These are phyloP conservation scores for Saturnispora sanitii DNA, from an alignment of 805 yeast genomes.

Conservation along the genomic window DNA sequence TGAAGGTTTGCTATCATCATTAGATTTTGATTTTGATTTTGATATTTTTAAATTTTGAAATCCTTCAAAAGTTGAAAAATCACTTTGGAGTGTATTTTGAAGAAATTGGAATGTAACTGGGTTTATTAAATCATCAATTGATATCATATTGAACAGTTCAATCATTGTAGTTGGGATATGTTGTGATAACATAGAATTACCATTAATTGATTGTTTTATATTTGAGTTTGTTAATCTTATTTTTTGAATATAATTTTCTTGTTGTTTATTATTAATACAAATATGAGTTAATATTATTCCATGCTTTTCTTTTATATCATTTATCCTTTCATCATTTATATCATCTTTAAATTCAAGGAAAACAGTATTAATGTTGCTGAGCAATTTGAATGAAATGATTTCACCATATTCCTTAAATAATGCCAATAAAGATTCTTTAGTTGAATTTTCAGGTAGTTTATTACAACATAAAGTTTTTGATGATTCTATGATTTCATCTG, in stretches of 20 bases:
- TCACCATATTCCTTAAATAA: slow-evolving; percentile 32
- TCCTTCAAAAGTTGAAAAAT: slow-evolving; percentile 41
- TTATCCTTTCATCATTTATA: slow-evolving; percentile 22
- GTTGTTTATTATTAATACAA: slow-evolving; percentile 25
- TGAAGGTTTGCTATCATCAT: too few relatives aligned
- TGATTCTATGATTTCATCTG: slow-evolving; percentile 33
- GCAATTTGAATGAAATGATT: slow-evolving; percentile 32
- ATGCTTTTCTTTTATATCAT: slow-evolving; percentile 28
- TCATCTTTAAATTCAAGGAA: slow-evolving; percentile 30
- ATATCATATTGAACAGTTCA: slow-evolving; percentile 55
- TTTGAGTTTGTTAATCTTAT: slow-evolving; percentile 16
- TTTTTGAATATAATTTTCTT: slow-evolving; percentile 16
- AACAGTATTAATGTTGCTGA: slow-evolving; percentile 45
- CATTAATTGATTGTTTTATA: slow-evolving; percentile 16
- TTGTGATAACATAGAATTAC: too few relatives aligned
- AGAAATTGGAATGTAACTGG: slow-evolving; percentile 39
- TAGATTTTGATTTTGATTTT: slow-evolving; percentile 33
- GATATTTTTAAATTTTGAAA: slow-evolving; percentile 53
- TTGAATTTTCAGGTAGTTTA: slow-evolving; percentile 33
- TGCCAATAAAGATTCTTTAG: slow-evolving; percentile 35
- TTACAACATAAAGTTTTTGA: slow-evolving; percentile 23
- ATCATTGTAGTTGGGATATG: slow-evolving; percentile 44
- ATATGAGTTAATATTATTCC: slow-evolving; percentile 29
- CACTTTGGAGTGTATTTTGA: slow-evolving; percentile 39
- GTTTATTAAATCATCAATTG: slow-evolving; percentile 52